Evolutionary conservation across 805 yeast genomes (phyloP), one percentile per base, ranked within the genome.

Genomic region (Hemisphaericaspora nanyangensis): DNA sequence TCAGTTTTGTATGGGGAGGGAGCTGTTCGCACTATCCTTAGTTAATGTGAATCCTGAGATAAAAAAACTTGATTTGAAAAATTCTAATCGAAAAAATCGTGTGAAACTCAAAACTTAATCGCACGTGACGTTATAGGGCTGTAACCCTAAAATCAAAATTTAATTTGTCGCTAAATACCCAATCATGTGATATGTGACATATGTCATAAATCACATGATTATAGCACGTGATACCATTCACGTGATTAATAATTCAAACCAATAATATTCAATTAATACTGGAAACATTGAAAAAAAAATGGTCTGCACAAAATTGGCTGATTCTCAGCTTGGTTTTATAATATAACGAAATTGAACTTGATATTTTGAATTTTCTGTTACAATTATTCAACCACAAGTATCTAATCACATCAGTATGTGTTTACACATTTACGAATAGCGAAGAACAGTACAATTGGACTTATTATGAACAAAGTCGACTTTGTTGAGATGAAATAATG

Each of bases 201-300:
- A 18, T 34, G 36, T 13, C 12, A 18, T 24, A 6, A 31, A 3
- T 15, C 35, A 33, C 35, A 20, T 30, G 33, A 13, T 1, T 10
- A 22, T 22, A 8, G n/a, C 35, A 33, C 24, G 29, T 33, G 35
- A 33, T 4, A 6, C 4, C 11, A 12, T n/a, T 33, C 29, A 22
- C 19, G 11, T 32, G 29, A 33, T 32, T 6, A 19, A 24, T 22
- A 33, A 33, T 24, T 33, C 35, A 33, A 33, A 33, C 35, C 35
- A 33, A 33, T 33, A 33, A 33, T 16, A 33, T 33, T 19, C 20
- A 33, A 33, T 26, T 33, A 33, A 33, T 33, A 33, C 29, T 15
- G n/a, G 24, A n/a, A n/a, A n/a, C n/a, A n/a, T 6, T 13, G 19
- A 22, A 20, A 13, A 33, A 33, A 33, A 33, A 33, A 33, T 16